Evolutionary conservation across 176 grass and related monocot genomes (phyloP).

Genomic region (Cenchrus purpureus): DNA sequence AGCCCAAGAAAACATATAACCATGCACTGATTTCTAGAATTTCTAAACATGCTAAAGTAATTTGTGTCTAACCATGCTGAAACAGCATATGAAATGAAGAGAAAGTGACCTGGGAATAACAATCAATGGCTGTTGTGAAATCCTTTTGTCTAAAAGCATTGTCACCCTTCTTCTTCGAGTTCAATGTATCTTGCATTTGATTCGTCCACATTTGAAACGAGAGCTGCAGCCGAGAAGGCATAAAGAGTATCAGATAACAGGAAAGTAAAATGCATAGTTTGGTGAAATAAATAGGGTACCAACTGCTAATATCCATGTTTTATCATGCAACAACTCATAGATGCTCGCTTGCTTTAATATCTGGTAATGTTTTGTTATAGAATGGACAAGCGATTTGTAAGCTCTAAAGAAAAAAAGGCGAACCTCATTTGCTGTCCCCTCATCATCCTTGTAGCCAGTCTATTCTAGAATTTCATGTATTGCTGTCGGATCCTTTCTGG

Average conservation of each 20-base stretch:
- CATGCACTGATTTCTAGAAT: too few relatives aligned
- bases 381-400: neutral
- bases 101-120: conserved; percentile 80
- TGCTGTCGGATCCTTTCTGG: conserved; percentile 94
- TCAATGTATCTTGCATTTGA: conserved; percentile 99
- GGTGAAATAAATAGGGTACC: conserved; percentile 23
- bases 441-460: conserved; percentile 91
- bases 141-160: conserved; percentile 94
- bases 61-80: neutral
- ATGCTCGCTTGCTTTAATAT: conserved; percentile 24
- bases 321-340: conserved; percentile 14
- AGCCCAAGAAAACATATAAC: too few relatives aligned
- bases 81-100: conserved; percentile 6
- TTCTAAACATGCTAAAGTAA: too few relatives aligned
- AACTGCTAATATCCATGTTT: conserved; percentile 17
- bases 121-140: conserved; percentile 85
- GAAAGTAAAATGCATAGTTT: conserved; percentile 27
- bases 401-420: neutral
- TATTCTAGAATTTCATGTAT: conserved; percentile 98
- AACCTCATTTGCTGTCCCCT: conserved; percentile 99
- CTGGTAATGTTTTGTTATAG: neutral
- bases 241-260: conserved; percentile 29
- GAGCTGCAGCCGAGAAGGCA: conserved; percentile 54
- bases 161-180: conserved; percentile 99
- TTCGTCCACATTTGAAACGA: conserved; percentile 99